Base-by-base conservation (phyloP, 116 monocot species). In the Cymodocea nodosa region DNA sequence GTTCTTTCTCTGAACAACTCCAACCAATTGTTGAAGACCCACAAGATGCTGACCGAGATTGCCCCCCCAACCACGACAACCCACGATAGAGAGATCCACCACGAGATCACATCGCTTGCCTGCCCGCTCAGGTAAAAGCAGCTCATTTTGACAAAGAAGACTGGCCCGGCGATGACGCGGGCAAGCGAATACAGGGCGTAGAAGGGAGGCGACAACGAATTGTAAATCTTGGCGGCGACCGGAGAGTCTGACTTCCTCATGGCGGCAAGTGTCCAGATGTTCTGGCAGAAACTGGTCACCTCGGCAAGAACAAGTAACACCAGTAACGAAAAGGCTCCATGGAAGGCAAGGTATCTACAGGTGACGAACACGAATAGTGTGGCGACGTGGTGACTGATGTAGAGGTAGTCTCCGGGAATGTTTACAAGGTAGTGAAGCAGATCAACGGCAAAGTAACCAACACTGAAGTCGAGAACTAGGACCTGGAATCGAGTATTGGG, bases 301-400 rank as follows among this genome's bases (percentile, higher is more conserved):
- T 94, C 94, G 0, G 94, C 94, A 1, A 89, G 73, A 23, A 81
- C 66, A 13, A 94, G 76, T 17, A 94, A 82, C 3, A 84, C 84
- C 51, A 89, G 65, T 15, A 94, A n/a, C 0, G 94, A 68, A 51
- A 75, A 79, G 11, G 85, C 87, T 16, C 94, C 94, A 36, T 87
- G 94, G 6, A 68, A 69, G n/a, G 77, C 84, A 15, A 87, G 51
- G 68, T 78, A 83, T 2, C 94, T 76, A 65, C 94, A 94, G 6
- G 94, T 89, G 59, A 83, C 15, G 62, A 94, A 87, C 23, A 94
- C 94, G 39, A 94, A 94, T 39, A 94, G 82, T 0, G 94, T 94
- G 9, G 94, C 94, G 14, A 94, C 65, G 70, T 94, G 94, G 78
- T 94, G 94, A 7, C 82, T 89, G n/a, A 94, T 87, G 73, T 87